Evolutionary conservation across 2,329 filamentous ascomycete species (phyloP).

Genomic region (Fusarium sp.): DNA sequence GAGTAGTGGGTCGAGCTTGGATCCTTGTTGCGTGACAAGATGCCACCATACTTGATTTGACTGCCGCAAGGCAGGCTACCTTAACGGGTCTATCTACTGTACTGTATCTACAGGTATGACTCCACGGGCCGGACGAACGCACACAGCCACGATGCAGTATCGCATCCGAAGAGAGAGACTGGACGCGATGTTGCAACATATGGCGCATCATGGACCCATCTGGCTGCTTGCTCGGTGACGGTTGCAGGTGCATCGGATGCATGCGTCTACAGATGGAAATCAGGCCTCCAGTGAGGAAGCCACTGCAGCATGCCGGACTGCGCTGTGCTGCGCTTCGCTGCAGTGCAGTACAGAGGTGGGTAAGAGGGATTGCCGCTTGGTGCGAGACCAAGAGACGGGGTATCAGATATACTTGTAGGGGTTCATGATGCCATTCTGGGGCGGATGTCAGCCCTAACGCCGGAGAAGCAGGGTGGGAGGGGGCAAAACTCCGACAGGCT

Average conservation of each 20-base stretch:
- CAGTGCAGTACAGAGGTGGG: slow-evolving; percentile 7
- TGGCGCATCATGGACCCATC: slow-evolving; percentile 7
- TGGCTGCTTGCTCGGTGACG: neutral
- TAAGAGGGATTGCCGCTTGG: slow-evolving; percentile 29
- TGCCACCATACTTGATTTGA: slow-evolving; percentile 13
- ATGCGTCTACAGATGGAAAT: slow-evolving; percentile 9
- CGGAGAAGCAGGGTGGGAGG: slow-evolving; percentile 7
- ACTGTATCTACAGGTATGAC: neutral
- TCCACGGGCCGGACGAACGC: neutral
- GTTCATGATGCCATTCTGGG: slow-evolving; percentile 96
- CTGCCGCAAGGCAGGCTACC: neutral
- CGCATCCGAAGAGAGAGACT: slow-evolving; percentile 3
- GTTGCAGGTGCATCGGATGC: neutral
- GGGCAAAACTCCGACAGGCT: neutral
- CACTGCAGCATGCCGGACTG: slow-evolving; percentile 11
- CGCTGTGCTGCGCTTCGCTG: neutral
- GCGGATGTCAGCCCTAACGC: slow-evolving; percentile 43
- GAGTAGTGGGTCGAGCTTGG: neutral
- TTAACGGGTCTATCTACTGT: slow-evolving; percentile 12
- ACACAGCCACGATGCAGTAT: neutral
- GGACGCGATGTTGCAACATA: slow-evolving; percentile 5
- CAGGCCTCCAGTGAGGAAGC: slow-evolving; percentile 20
- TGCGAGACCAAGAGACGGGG: slow-evolving; percentile 18
- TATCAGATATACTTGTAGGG: slow-evolving; percentile 92
- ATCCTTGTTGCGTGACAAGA: neutral